Percentiles rank a stretch among this genome's conserved stretches.
Conservation (phyloP, 164 flowering plant species). For the Hamamelis virginiana region DNA sequence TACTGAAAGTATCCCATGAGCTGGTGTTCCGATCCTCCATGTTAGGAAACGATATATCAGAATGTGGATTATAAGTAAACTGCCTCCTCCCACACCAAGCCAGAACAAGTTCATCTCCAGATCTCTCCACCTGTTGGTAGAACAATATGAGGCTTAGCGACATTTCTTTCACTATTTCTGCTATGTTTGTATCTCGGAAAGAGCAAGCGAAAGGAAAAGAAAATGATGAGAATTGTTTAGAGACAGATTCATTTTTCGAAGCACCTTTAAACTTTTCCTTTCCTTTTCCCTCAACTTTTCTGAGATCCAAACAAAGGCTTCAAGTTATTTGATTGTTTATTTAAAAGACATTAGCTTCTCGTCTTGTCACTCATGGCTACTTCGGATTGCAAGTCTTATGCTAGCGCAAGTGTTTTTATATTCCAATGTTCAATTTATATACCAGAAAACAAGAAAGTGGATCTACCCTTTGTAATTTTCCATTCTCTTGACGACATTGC, state of each 20-base stretch:
- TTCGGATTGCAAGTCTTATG: not conserved
- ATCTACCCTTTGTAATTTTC: constrained; percentile 50
- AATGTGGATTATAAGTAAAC: constrained; percentile 34
- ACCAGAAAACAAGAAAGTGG: not conserved
- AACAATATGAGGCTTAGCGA: not conserved
- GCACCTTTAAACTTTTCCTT: too few relatives aligned
- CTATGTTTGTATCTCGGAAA: too few relatives aligned
- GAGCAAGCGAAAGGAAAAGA: too few relatives aligned
- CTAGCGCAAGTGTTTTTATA: too few relatives aligned
- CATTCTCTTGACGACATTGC: constrained; percentile 35
- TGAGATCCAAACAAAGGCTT: too few relatives aligned
- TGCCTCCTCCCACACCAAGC: constrained; percentile 49
- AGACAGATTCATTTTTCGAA: too few relatives aligned
- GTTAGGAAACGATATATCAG: constrained; percentile 37
- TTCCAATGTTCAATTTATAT: too few relatives aligned
- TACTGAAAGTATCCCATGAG: constrained; percentile 41
- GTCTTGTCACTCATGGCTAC: not conserved
- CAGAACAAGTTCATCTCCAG: constrained; percentile 63
- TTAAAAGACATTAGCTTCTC: not conserved
- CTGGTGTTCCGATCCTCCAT: constrained; percentile 48
- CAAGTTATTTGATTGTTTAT: not conserved
- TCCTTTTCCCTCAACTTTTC: too few relatives aligned
- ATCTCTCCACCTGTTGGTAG: constrained; percentile 51
- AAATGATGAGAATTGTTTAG: too few relatives aligned
- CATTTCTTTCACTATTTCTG: not conserved